These are phyloP conservation scores for Irpex sp. DNA, from an alignment of 1,284 basidiomycete species.

Conservation along the genomic window DNA sequence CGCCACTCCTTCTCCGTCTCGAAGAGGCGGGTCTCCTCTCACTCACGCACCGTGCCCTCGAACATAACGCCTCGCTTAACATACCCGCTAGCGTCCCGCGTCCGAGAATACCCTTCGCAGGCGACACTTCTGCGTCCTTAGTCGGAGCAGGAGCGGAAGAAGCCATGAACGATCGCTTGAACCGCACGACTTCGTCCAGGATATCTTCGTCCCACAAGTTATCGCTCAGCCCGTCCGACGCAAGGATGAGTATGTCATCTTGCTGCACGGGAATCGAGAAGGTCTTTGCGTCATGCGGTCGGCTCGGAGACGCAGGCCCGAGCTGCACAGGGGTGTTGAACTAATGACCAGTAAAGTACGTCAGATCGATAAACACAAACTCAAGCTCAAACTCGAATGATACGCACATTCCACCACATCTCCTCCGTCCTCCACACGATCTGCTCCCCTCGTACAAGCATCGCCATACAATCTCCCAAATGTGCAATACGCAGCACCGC, in stretches of 20 bases:
- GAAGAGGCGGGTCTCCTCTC: constrained; percentile 32
- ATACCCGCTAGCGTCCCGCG: constrained; percentile 58
- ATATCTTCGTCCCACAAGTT: constrained; percentile 97
- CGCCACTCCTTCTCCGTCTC: neutral
- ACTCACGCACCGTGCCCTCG: constrained; percentile 59
- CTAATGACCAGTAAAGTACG: constrained; percentile 26
- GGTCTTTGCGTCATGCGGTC: constrained; percentile 71
- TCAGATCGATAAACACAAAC: constrained; percentile 14
- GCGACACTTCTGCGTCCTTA: neutral
- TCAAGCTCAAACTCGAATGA: constrained; percentile 49
- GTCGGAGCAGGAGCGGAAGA: neutral
- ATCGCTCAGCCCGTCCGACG: constrained; percentile 88
- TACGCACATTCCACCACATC: constrained; percentile 84
- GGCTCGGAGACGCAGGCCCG: constrained; percentile 72
- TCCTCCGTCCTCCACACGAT: constrained; percentile 88
- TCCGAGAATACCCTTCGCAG: constrained; percentile 33
- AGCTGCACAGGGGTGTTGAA: constrained; percentile 93
- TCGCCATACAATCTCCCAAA: constrained; percentile 88
- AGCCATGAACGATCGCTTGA: constrained; percentile 41
- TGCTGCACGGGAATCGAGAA: constrained; percentile 76
- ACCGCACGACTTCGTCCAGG: constrained; percentile 80
- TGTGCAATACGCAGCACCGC: constrained; percentile 88
- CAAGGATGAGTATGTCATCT: constrained; percentile 88
- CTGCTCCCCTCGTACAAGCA: constrained; percentile 76
- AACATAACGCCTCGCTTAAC: constrained; percentile 70